Conservation (phyloP, 345 rosid genomes). For the Murraya paniculata region DNA sequence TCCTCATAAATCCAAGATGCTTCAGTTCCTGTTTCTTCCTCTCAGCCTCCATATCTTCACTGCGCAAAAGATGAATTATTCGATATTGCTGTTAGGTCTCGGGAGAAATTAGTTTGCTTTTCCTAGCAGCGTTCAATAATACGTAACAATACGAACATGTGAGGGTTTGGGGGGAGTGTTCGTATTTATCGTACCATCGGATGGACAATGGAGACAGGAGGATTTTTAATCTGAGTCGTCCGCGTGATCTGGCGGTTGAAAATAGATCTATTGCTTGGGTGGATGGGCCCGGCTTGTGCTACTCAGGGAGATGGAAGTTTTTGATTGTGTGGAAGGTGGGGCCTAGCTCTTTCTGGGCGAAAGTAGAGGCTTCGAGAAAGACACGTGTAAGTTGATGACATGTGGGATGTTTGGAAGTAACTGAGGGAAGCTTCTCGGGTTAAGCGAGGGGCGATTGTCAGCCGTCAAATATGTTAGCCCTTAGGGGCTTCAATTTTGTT, state of each 20-base stretch:
- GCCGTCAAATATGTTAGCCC: neutral
- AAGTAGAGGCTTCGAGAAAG: constrained; percentile 34
- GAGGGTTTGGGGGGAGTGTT: neutral
- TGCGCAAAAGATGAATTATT: neutral
- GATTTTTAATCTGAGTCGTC: constrained; percentile 14
- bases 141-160: too few relatives aligned
- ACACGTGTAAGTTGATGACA: constrained; percentile 42
- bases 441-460: neutral
- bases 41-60: constrained; percentile 42
- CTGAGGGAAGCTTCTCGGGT: neutral
- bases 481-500: too few relatives aligned
- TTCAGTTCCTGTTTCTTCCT: constrained; percentile 46
- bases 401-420: neutral
- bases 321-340: constrained; percentile 7
- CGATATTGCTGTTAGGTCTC: neutral
- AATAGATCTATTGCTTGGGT: constrained; percentile 9
- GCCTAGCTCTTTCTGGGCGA: constrained; percentile 14
- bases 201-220: too few relatives aligned
- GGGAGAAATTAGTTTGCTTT: neutral
- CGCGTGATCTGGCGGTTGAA: constrained; percentile 34
- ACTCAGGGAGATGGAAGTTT: neutral
- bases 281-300: constrained; percentile 12
- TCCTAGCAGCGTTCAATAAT: neutral
- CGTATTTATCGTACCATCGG: neutral
- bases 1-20: constrained; percentile 64